phyloP scores from a whole-genome alignment of 2,329 filamentous ascomycete species.

The Magnaporthiopsis rhizophila region DNA sequence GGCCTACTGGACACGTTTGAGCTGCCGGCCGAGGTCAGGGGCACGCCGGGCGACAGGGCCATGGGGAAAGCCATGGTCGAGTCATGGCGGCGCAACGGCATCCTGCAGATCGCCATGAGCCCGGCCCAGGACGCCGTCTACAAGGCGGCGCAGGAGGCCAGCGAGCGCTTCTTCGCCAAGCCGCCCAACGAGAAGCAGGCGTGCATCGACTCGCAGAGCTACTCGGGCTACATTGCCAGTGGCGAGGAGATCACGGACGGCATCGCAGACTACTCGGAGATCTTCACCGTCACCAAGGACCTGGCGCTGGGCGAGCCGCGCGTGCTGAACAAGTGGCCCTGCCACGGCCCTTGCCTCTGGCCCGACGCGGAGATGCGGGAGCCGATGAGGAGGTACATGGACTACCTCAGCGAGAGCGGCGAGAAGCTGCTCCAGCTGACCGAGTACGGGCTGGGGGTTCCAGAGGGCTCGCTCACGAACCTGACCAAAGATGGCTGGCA shows the following conservation, averaged over 20 bases:
- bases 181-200: slow-evolving; percentile 28
- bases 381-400: slow-evolving; percentile 32
- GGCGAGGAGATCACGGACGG: slow-evolving; percentile 40
- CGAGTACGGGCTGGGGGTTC: slow-evolving; percentile 34
- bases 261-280: slow-evolving; percentile 43
- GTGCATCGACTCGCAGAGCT: slow-evolving; percentile 36
- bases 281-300: slow-evolving; percentile 44
- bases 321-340: slow-evolving; percentile 35
- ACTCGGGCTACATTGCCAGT: slow-evolving; percentile 40
- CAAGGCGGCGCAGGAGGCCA: slow-evolving; percentile 26
- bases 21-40: slow-evolving; percentile 29
- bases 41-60: slow-evolving; percentile 23
- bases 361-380: slow-evolving; percentile 32
- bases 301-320: slow-evolving; percentile 28
- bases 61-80: slow-evolving; percentile 32
- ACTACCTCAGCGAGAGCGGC: slow-evolving; percentile 30
- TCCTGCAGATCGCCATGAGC: slow-evolving; percentile 36
- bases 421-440: slow-evolving; percentile 37
- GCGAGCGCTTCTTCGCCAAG: slow-evolving; percentile 30
- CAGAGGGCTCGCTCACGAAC: slow-evolving; percentile 29
- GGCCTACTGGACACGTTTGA: slow-evolving; percentile 31
- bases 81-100: slow-evolving; percentile 36
- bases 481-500: slow-evolving; percentile 42
- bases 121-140: slow-evolving; percentile 26
- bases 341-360: slow-evolving; percentile 42